Base-by-base conservation (phyloP, 2,329 filamentous ascomycete species). In the Pyrenophora seminiperda region DNA sequence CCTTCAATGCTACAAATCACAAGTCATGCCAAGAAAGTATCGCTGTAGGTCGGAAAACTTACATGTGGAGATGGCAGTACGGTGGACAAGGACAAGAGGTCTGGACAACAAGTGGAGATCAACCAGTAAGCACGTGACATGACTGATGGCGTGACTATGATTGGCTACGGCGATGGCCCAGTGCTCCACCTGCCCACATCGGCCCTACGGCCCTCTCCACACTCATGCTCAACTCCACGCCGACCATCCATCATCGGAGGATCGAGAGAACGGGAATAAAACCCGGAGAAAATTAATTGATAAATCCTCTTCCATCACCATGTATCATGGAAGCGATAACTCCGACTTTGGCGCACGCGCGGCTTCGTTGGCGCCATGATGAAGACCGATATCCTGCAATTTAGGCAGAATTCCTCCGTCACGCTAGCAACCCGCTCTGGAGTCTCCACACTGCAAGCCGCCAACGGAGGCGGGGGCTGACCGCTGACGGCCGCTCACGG, bases 381-480 rank as follows among this genome's bases (percentile, higher is more conserved):
- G 15, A 40, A 20, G 19, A 29, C 22, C 34, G 34, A 40, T 15
- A 4, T 22, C 30, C 19, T n/a, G 3, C 19, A 29, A 50, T 50
- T 50, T 40, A 45, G 41, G 41, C 47, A 50, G 7, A 45, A 34
- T 45, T 15, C 29, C n/a, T 29, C 15, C 18, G 10, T 24, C 10
- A 29, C 47, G 34, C 47, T 45, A 50, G 10, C 5, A 50, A 38
- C 33, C 41, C 47, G 34, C 47, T 33, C 19, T 48, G 41, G 40
- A 44, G 40, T 45, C 40, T 50, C 47, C 41, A 34, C 47, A 39
- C 27, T n/a, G n/a, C 19, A 18, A 5, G 9, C 7, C 38, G 20
- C 31, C 36, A 22, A n/a, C 15, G 10, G 34, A 20, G 38, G 33
- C 31, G 29, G 47, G 40, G 41, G 19, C 33, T 46, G 34, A 22